phyloP scores from a whole-genome alignment of 805 yeast species.

The Maudiozyma saulgeensis region DNA sequence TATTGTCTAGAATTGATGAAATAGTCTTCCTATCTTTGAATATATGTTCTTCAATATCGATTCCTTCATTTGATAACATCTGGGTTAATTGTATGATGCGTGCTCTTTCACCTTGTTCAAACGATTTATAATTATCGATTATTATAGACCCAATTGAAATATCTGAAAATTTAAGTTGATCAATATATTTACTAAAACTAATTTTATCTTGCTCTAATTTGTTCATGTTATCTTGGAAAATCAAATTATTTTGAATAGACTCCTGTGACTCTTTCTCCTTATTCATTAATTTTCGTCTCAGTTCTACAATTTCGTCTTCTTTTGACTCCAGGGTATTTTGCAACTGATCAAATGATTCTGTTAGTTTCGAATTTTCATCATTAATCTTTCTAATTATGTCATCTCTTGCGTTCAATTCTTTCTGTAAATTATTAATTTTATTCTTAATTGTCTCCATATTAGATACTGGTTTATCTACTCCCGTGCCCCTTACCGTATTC shows the following conservation, averaged over 20 bases:
- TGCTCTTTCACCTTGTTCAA: neutral
- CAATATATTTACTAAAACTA: neutral
- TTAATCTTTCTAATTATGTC: neutral
- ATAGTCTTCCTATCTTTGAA: neutral
- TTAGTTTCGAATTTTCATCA: neutral
- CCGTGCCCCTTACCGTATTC: neutral
- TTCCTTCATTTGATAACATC: neutral
- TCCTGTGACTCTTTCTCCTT: neutral
- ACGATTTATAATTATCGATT: neutral
- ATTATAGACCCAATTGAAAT: constrained; percentile 3
- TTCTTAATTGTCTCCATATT: neutral
- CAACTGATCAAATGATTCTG: neutral
- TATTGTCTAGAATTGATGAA: neutral
- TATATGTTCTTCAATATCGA: neutral
- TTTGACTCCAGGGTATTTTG: neutral
- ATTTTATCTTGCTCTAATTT: neutral
- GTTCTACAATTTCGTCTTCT: neutral
- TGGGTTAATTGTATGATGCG: neutral
- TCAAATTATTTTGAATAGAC: neutral
- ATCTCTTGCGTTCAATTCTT: neutral
- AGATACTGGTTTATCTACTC: too few species aligned
- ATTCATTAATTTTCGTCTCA: neutral
- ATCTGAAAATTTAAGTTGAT: neutral
- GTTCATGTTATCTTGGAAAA: too few species aligned
- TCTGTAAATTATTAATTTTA: neutral